Percentiles rank a stretch among this genome's conserved stretches.
These are phyloP conservation scores for sorghum (Sorghum bicolor) DNA, from an alignment of 176 grass and related monocot genomes.

Conservation along the genomic window DNA sequence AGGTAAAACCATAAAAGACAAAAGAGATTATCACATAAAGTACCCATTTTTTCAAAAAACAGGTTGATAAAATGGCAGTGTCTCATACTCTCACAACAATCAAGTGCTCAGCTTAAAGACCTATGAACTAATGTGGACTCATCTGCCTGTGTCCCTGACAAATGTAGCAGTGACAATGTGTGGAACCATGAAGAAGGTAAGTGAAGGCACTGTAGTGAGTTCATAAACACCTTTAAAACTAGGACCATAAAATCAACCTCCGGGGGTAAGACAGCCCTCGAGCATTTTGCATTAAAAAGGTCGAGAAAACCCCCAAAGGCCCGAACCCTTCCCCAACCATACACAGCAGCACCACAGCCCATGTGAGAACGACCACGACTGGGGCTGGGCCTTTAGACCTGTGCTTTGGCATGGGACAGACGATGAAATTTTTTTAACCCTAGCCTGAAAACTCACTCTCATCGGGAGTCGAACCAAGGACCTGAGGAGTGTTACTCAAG, in stretches of 20 bases:
- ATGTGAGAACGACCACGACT: background rate
- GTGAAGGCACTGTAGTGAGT: background rate
- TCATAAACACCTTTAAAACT: background rate
- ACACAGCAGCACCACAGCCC: background rate
- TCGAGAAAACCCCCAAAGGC: background rate
- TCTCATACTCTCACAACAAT: background rate
- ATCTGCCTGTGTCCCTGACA: background rate
- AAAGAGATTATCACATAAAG: background rate
- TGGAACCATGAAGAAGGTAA: background rate
- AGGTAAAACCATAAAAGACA: background rate
- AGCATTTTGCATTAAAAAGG: too few species aligned
- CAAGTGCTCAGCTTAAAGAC: background rate
- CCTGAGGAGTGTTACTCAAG: too few species aligned
- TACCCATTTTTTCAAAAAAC: background rate
- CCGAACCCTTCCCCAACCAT: background rate
- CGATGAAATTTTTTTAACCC: background rate
- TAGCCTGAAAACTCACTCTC: background rate
- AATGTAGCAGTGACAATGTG: background rate
- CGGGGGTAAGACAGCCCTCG: background rate
- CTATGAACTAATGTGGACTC: background rate
- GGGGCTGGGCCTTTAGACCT: background rate
- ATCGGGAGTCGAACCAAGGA: too few species aligned
- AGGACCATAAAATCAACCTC: background rate
- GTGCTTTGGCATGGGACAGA: background rate
- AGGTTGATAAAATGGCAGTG: slow-evolving; percentile 5